Conservation (phyloP, 306 rosid species). For the Pyrus pyrifolia region DNA sequence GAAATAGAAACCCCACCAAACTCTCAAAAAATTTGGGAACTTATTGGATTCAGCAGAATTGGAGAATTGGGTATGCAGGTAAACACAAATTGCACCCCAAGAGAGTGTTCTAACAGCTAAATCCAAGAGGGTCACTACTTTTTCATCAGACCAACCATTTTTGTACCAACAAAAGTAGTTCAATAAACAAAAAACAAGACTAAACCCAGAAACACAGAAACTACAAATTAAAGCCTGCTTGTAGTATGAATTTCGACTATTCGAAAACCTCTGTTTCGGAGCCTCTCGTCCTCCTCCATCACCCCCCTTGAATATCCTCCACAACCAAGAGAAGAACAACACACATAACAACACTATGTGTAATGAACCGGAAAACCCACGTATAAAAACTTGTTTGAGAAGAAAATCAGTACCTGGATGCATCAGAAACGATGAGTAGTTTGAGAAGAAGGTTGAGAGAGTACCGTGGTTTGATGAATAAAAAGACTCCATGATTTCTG, state of each 20-base stretch:
- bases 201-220: conserved; percentile 27
- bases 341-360: conserved; percentile 35
- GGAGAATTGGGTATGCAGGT: conserved; percentile 23
- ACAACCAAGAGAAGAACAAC: conserved; percentile 34
- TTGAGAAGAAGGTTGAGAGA: conserved; percentile 12
- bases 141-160: conserved; percentile 33
- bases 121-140: conserved; percentile 34
- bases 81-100: conserved; percentile 42
- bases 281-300: conserved; percentile 3
- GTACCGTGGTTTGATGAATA: conserved; percentile 9
- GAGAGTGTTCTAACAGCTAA: conserved; percentile 33
- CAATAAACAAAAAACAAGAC: conserved; percentile 34
- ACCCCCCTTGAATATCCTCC: conserved; percentile 23
- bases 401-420: conserved; percentile 23
- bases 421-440: conserved; percentile 7
- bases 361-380: conserved; percentile 38
- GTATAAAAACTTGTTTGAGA: conserved; percentile 35
- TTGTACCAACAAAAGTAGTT: conserved; percentile 40
- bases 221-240: conserved; percentile 19
- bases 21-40: conserved; percentile 33
- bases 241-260: conserved; percentile 6
- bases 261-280: conserved; percentile 18
- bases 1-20: conserved; percentile 50
- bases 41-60: conserved; percentile 3
- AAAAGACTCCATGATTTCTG: conserved; percentile 18